A percentile compares a stretch with the other conserved stretches of the same genome.
Evolutionary conservation across 331 rosid genomes (phyloP).

Genomic region (Quercus phellos): DNA sequence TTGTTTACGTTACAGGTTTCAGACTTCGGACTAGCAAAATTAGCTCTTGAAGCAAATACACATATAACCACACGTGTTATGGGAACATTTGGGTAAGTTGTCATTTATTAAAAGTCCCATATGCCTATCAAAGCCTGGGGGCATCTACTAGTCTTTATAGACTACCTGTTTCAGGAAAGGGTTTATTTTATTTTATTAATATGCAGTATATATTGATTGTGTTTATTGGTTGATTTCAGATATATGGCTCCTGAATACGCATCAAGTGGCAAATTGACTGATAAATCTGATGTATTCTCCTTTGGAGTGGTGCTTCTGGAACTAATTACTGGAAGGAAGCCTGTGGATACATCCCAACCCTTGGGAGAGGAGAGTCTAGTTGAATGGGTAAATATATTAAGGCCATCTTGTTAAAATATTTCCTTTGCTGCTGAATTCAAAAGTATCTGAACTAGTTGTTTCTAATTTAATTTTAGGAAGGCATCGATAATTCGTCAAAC

Average conservation of each 20-base stretch:
- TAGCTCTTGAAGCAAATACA: conserved; percentile 68
- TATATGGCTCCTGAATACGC: conserved; percentile 97
- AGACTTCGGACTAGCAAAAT: conserved; percentile 92
- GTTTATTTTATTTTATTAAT: not conserved
- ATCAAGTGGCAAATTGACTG: conserved; percentile 87
- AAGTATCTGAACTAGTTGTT: not conserved
- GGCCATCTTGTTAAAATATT: conserved; percentile 10
- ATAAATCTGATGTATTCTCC: conserved; percentile 84
- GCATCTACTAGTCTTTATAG: not conserved
- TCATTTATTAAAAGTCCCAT: conserved; percentile 1
- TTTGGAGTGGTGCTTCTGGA: conserved; percentile 92
- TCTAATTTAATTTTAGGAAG: conserved; percentile 6
- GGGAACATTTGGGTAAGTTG: conserved; percentile 88
- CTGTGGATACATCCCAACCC: conserved; percentile 80
- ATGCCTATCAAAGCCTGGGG: not conserved
- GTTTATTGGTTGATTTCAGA: conserved; percentile 35
- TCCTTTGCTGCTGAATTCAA: not conserved
- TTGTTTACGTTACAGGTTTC: conserved; percentile 57
- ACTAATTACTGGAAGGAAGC: conserved; percentile 86
- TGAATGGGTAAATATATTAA: conserved; percentile 69
- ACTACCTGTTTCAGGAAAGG: not conserved
- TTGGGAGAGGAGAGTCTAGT: conserved; percentile 86
- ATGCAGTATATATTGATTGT: not conserved
- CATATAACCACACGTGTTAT: conserved; percentile 84
- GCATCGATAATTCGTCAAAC: not conserved